phyloP scores from a whole-genome alignment of 2,329 filamentous ascomycete species.

The Alternaria brassicae region DNA sequence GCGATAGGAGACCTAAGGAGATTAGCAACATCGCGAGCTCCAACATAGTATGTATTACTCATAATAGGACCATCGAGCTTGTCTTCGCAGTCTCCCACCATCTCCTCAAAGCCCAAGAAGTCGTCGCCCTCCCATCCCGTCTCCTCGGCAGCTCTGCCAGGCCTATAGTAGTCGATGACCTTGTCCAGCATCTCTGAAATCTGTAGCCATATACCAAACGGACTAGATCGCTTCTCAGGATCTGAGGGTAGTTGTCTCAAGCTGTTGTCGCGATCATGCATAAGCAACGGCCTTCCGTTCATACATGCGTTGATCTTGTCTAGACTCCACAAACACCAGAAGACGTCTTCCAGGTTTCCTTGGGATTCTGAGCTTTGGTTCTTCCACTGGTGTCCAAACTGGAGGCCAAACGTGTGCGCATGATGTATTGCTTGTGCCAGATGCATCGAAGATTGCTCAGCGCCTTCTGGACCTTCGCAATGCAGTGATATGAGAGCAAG shows the following conservation, averaged over 20 bases:
- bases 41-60: constrained; percentile 33
- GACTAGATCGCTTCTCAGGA: constrained; percentile 54
- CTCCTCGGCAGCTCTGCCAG: constrained; percentile 49
- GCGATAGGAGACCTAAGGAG: constrained; percentile 57
- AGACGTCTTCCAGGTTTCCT: constrained; percentile 54
- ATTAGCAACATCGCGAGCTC: constrained; percentile 18
- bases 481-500: constrained; percentile 57
- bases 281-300: constrained; percentile 56
- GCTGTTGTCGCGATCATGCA: constrained; percentile 58
- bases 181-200: constrained; percentile 56
- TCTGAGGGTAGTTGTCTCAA: constrained; percentile 52
- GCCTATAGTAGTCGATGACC: constrained; percentile 58
- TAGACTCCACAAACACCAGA: constrained; percentile 59
- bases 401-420: constrained; percentile 58
- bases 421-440: constrained; percentile 59
- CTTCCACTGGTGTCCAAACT: constrained; percentile 53
- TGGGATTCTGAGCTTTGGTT: constrained; percentile 48
- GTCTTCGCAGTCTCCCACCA: constrained; percentile 51
- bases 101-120: constrained; percentile 56
- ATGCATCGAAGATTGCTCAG: constrained; percentile 56
- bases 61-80: constrained; percentile 48
- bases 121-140: constrained; percentile 57
- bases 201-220: constrained; percentile 58
- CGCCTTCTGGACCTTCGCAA: constrained; percentile 57
- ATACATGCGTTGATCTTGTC: constrained; percentile 58